Percentiles rank a stretch among this genome's conserved stretches.
phyloP scores from a whole-genome alignment of 1,284 basidiomycete species.

The Papiliotrema nemorosa region DNA sequence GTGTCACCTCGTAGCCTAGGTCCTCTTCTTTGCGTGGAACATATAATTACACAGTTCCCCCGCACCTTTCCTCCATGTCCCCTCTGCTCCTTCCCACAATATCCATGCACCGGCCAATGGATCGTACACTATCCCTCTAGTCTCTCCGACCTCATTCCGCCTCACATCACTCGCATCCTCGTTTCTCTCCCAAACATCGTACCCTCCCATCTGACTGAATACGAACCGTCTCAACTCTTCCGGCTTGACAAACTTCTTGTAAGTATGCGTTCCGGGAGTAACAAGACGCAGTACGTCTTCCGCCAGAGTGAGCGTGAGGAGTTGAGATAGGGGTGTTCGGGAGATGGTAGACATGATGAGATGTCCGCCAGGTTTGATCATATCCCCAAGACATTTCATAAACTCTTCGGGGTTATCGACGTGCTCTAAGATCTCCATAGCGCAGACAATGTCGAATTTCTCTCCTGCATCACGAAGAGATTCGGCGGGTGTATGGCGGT shows the following conservation, averaged over 20 bases:
- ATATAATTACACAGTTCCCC: slow-evolving; percentile 49
- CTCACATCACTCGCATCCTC: slow-evolving; percentile 51
- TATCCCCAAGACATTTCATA: slow-evolving; percentile 70
- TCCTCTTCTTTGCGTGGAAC: slow-evolving; percentile 45
- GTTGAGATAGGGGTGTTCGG: slow-evolving; percentile 82
- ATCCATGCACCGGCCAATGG: slow-evolving; percentile 72
- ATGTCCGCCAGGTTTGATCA: slow-evolving; percentile 94
- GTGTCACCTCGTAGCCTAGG: neutral
- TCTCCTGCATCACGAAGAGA: slow-evolving; percentile 56
- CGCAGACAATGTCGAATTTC: slow-evolving; percentile 87
- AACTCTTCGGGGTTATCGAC: slow-evolving; percentile 88
- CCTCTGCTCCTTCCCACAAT: slow-evolving; percentile 62
- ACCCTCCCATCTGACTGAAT: slow-evolving; percentile 54
- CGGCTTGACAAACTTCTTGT: slow-evolving; percentile 85
- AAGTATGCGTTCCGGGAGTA: slow-evolving; percentile 84
- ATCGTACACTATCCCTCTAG: slow-evolving; percentile 76
- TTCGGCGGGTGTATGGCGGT: slow-evolving; percentile 78
- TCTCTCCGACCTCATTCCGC: slow-evolving; percentile 67
- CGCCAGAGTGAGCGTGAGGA: slow-evolving; percentile 86
- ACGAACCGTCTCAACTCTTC: slow-evolving; percentile 85
- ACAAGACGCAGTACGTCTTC: slow-evolving; percentile 82
- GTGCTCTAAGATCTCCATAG: slow-evolving; percentile 98
- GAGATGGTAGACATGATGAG: slow-evolving; percentile 95
- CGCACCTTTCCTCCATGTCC: slow-evolving; percentile 51
- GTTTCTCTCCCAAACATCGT: slow-evolving; percentile 44